phyloP scores from a whole-genome alignment of 768 basidiomycete species.

The Podaxis rugospora region DNA sequence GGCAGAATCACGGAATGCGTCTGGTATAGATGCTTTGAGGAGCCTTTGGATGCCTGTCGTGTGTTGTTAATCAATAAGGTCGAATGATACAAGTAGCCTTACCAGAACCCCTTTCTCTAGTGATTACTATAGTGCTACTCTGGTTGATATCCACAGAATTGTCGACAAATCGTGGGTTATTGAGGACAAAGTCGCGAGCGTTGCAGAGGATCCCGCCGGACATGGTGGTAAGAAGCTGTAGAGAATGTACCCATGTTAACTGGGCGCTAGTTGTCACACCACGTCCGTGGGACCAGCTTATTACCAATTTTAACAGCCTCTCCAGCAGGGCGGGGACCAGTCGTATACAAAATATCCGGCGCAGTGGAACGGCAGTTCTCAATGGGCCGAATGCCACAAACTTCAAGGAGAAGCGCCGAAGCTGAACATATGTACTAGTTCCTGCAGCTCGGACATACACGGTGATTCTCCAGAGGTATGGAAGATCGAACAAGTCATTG shows the following conservation, averaged over 20 bases:
- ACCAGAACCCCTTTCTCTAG: background rate
- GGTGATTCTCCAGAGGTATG: no score
- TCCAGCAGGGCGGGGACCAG: no score
- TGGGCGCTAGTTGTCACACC: background rate
- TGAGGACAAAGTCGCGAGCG: background rate
- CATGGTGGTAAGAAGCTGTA: background rate
- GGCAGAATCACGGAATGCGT: background rate
- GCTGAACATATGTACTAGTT: no score
- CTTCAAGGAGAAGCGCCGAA: no score
- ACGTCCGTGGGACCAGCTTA: no score
- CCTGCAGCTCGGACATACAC: no score
- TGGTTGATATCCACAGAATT: background rate
- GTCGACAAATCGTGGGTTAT: background rate
- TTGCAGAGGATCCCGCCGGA: background rate
- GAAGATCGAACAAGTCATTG: no score
- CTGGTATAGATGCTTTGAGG: background rate
- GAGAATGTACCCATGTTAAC: background rate
- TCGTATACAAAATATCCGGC: no score
- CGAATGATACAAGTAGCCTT: background rate
- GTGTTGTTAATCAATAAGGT: background rate
- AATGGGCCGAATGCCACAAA: no score
- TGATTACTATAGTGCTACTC: background rate
- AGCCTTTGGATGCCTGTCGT: background rate
- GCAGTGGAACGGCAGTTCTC: no score
- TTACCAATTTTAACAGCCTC: no score